Evolutionary conservation across 1,284 basidiomycete genomes (phyloP).

Genomic region (Cutaneotrichosporon daszewskae): DNA sequence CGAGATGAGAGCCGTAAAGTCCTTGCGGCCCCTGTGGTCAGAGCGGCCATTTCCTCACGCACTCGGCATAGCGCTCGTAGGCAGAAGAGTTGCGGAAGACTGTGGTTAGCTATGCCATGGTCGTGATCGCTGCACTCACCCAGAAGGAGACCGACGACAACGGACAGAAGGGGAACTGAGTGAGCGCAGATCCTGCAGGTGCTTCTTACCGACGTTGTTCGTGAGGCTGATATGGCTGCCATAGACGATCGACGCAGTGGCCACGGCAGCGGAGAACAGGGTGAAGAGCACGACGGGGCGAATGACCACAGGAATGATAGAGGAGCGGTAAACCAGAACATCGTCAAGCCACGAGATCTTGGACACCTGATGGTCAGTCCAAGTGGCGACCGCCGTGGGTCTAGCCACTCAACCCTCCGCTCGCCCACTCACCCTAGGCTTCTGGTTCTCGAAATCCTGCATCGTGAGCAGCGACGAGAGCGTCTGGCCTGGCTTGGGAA

Average conservation of each 20-base stretch:
- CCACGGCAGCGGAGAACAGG: slow-evolving; percentile 56
- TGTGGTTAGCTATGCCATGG: slow-evolving; percentile 64
- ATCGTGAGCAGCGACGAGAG: slow-evolving; percentile 35
- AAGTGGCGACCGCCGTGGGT: too few relatives aligned
- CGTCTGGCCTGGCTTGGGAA: slow-evolving; percentile 22
- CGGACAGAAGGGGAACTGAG: slow-evolving; percentile 69
- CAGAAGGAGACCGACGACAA: slow-evolving; percentile 63
- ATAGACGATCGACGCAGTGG: slow-evolving; percentile 34
- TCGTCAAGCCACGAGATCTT: slow-evolving; percentile 87
- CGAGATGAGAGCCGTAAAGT: slow-evolving; percentile 53
- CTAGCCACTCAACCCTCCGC: neutral
- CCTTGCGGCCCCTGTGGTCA: slow-evolving; percentile 66
- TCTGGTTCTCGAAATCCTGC: slow-evolving; percentile 41
- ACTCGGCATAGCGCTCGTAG: slow-evolving; percentile 46
- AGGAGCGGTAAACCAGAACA: slow-evolving; percentile 61
- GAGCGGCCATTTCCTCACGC: slow-evolving; percentile 57
- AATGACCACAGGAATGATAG: slow-evolving; percentile 54
- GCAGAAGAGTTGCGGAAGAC: slow-evolving; percentile 57
- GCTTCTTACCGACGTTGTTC: slow-evolving; percentile 43
- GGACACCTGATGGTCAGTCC: slow-evolving; percentile 20
- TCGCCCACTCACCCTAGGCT: slow-evolving; percentile 32
- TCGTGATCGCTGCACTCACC: slow-evolving; percentile 11
- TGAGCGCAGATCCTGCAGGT: neutral
- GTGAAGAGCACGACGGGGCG: slow-evolving; percentile 74
- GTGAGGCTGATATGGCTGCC: slow-evolving; percentile 38